Base-by-base conservation (phyloP, 352 stramenopile species). In the Phytophthora multivora region DNA sequence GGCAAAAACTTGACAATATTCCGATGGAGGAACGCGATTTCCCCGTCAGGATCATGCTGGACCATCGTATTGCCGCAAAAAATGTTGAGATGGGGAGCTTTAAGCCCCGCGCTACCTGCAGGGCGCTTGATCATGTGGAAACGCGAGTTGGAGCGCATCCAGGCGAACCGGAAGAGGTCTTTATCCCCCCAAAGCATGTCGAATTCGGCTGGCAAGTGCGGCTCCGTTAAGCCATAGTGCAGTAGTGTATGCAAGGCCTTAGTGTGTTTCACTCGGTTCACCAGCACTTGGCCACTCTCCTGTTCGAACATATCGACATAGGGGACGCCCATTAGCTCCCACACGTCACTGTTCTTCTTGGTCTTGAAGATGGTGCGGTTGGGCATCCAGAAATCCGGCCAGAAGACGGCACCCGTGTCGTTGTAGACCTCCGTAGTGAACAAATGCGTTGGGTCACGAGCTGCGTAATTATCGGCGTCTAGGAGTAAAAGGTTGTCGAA, bases 111-210 rank as follows among this genome's bases (percentile, higher is more conserved):
- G 7, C 78, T 72, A 0, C 70, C 83, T 3, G 80, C 77, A 4
- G 82, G 80, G 8, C 58, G 63, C 18, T 64, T 9, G 39, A 93
- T 85, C 68, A 90, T 87, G 66, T 88, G 68, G 54, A 89, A 90
- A 21, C 51, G 61, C n/a, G 67, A 88, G n/a, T 87, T 79, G 1
- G 80, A 79, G 53, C 86, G 89, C 51, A 87, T 70, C 85, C 85
- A 93, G 25, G 80, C 85, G 10, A 94, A 79, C 19, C 86, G 81
- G 59, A 92, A 94, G 8, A 93, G 66, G 49, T 93, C 85, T 54
- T 94, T 92, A 57, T 94, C 86, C 1, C 86, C 80, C 81, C 81
- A 92, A 15, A 90, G 71, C 42, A 93, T 68, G 9, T 73, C 52
- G 38, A 92, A 71, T 9, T 70, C 51, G 23, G 84, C 75, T 7